Evolutionary conservation across 441 rosid species (phyloP), one percentile per base, ranked within the genome.

Genomic region (Aquilaria agallochum): DNA sequence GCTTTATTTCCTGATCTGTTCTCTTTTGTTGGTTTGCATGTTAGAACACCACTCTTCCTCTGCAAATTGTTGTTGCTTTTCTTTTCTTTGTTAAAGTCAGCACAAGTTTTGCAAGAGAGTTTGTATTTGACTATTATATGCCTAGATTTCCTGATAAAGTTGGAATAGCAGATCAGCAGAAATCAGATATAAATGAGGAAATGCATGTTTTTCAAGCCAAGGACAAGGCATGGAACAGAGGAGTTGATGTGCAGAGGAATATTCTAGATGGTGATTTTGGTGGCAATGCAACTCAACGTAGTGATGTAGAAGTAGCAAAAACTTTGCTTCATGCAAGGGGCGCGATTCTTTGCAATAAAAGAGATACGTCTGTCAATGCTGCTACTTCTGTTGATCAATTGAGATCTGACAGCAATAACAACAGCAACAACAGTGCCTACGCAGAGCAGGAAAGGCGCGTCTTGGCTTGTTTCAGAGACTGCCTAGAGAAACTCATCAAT

Each of bases 381-480:
- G 60, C 83, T 62, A 53, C 60, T 62, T 70, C 78, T 31, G 11
- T 36, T 27, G 40, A 13, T 50, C 54, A 64, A 44, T 59, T 63
- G 70, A 65, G 65, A 47, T 51, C 44, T 46, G 55, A 44, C 51
- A 33, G 50, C 62, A 59, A 66, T 59, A 67, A 34, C 9, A 40
- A 44, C 51, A 33, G 50, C 62, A 59, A 66, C 61, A 67, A 34
- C 9, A 40, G 45, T 69, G 44, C 68, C 57, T 69, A 72, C 44
- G 49, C 48, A 15, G 78, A 78, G 76, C 84, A 76, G 69, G 92
- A 86, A 74, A 80, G 71, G 62, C 72, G 66, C 44, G 82, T 80
- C 52, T 74, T 89, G 74, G 64, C 76, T 59, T 75, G 73, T 67
- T 69, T 86, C 58, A 72, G 81, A 49, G 84, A 84, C 54, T 78